Conservation (phyloP, 2,329 filamentous ascomycete genomes). For the Aureobasidium leucospermi region DNA sequence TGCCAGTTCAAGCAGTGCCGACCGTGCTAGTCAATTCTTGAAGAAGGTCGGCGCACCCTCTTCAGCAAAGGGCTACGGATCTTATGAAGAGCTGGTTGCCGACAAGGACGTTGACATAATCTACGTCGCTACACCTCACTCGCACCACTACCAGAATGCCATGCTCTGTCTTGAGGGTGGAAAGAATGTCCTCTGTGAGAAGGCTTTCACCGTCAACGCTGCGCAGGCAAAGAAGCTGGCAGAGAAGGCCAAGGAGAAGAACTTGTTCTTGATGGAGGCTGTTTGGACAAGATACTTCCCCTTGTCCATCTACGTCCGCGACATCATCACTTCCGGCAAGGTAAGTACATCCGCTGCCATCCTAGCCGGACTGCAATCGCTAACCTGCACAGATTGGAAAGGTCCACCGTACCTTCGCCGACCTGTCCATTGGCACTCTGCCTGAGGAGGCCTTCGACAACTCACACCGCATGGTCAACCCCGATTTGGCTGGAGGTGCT, state of each 20-base stretch:
- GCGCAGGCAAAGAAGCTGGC: conserved; percentile 66
- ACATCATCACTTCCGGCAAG: conserved; percentile 51
- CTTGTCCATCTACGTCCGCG: conserved; percentile 65
- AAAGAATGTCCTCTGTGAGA: conserved; percentile 87
- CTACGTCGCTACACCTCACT: conserved; percentile 86
- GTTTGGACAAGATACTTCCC: conserved; percentile 90
- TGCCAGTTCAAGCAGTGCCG: conserved; percentile 66
- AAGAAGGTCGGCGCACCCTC: conserved; percentile 60
- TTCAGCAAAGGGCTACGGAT: conserved; percentile 65
- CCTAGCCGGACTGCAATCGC: neutral
- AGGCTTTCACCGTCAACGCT: conserved; percentile 80
- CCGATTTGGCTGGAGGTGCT: conserved; percentile 72
- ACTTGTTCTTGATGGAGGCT: conserved; percentile 63
- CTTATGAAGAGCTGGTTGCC: conserved; percentile 72
- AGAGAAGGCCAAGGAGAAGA: conserved; percentile 66
- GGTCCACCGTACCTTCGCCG: conserved; percentile 50
- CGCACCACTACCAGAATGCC: conserved; percentile 85
- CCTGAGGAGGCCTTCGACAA: conserved; percentile 54
- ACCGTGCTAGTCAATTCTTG: conserved; percentile 66
- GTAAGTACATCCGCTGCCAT: neutral
- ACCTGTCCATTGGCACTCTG: conserved; percentile 53
- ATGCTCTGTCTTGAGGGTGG: conserved; percentile 77
- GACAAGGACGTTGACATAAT: conserved; percentile 76
- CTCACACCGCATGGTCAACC: conserved; percentile 72
- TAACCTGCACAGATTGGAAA: conserved; percentile 37